Evolutionary conservation across 2,329 filamentous ascomycete species (phyloP), one percentile per base, ranked within the genome.

Genomic region (Pseudopithomyces maydicus): DNA sequence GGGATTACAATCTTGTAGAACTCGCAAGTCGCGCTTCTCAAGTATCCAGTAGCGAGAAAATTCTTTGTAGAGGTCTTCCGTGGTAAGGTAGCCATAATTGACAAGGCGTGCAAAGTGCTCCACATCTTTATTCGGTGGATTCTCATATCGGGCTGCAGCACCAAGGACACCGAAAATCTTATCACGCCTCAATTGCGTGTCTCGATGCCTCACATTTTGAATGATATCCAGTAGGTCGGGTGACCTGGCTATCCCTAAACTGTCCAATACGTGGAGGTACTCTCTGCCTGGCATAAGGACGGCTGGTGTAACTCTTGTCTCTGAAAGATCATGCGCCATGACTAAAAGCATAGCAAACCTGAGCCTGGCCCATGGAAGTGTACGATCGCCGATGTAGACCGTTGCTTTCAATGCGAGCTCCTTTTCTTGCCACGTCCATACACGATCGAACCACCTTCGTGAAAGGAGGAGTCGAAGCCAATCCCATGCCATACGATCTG

Each of bases 191-290:
- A 51, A 33, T 32, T 51, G 29, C 17, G 47, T 39, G 6, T 51
- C 17, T 11, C 47, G 29, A 41, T 51, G 47, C 36, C 47, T 29
- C 22, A 51, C 47, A 22, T 51, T 51, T 22, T 39, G 38, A 12
- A 51, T 35, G 32, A 51, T 51, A 41, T 51, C 35, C 47, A 51
- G n/a, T 22, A 51, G 47, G 39, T 51, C 47, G n/a, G 47, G 47
- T 8, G 32, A 41, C 15, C 32, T 3, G 39, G 22, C 32, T 12
- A 51, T 39, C 12, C 32, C 32, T 33, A 51, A 29, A 51, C 47
- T 51, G 47, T 51, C 47, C 12, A 51, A 33, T 7, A 51, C 47
- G 33, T 51, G 47, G 10, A 51, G 47, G 35, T 51, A 51, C 22
- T 51, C 29, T 17, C 36, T 6, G 32, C 47, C 47, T 15, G 47